These are phyloP conservation scores for Colletotrichum spinosum DNA, from an alignment of 2,329 filamentous ascomycete species.

Conservation along the genomic window DNA sequence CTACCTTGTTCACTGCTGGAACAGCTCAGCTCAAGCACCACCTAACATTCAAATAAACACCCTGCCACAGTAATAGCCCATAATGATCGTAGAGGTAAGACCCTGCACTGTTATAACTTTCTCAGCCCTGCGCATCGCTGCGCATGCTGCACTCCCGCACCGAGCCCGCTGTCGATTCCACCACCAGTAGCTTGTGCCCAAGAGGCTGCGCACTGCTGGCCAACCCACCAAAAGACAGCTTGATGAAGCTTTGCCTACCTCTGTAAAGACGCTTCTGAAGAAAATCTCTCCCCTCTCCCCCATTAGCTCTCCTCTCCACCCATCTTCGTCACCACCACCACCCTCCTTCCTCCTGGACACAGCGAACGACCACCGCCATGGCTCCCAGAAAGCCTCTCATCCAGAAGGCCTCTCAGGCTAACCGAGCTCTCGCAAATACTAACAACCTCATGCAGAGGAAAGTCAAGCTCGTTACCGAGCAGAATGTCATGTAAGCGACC, in stretches of 20 bases:
- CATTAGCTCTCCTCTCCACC: not conserved
- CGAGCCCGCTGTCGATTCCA: conserved; percentile 1
- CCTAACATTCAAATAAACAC: conserved; percentile 13
- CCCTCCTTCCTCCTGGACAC: not conserved
- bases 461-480: conserved; percentile 93
- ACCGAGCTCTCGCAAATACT: conserved; percentile 12
- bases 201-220: conserved; percentile 24
- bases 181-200: not conserved
- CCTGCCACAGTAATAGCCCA: conserved; percentile 17
- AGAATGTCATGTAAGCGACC: conserved; percentile 79
- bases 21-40: conserved; percentile 16
- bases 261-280: not conserved
- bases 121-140: conserved; percentile 1
- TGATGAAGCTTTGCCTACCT: not conserved
- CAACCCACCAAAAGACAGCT: not conserved
- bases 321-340: not conserved
- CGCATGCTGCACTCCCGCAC: not conserved
- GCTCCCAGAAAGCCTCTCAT: conserved; percentile 7
- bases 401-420: not conserved
- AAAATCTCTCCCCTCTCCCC: not conserved
- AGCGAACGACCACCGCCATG: conserved; percentile 11
- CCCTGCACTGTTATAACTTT: not conserved
- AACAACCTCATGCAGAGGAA: conserved; percentile 73
- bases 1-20: not conserved
- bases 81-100: conserved; percentile 49